A percentile compares a stretch with the other conserved stretches of the same genome.
phyloP scores from a whole-genome alignment of 2,329 filamentous ascomycete species.

The Pseudogymnoascus pannorum region DNA sequence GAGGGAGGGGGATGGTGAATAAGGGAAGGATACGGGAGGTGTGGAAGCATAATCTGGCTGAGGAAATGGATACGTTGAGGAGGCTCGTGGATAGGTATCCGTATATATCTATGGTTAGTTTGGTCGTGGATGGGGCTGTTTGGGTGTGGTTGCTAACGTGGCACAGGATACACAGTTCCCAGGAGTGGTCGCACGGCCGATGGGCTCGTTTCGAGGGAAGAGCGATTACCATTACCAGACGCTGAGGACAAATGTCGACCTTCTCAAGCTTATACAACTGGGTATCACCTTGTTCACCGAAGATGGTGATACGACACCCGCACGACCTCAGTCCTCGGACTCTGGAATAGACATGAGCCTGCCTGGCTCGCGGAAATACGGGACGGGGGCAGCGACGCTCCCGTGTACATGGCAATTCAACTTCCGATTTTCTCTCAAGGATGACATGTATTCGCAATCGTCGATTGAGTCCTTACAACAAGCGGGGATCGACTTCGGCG shows the following conservation, averaged over 20 bases:
- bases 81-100: constrained; percentile 83
- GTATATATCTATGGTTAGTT: constrained; percentile 91
- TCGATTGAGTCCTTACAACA: constrained; percentile 87
- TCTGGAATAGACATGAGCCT: constrained; percentile 36
- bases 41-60: constrained; percentile 84
- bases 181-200: constrained; percentile 91
- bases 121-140: constrained; percentile 15
- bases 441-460: constrained; percentile 96
- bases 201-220: constrained; percentile 89
- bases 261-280: constrained; percentile 95
- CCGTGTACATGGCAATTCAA: constrained; percentile 99
- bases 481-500: constrained; percentile 85
- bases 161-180: constrained; percentile 91
- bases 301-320: constrained; percentile 77
- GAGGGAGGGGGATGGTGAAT: constrained; percentile 47
- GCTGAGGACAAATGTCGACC: constrained; percentile 90
- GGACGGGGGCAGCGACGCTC: constrained; percentile 43
- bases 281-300: constrained; percentile 90
- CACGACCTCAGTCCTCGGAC: constrained; percentile 44
- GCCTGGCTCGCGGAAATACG: constrained; percentile 35
- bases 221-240: constrained; percentile 99
- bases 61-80: constrained; percentile 82
- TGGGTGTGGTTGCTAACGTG: background rate
- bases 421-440: constrained; percentile 88
- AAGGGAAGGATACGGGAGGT: constrained; percentile 89